Conservation (phyloP, 2,329 filamentous ascomycete genomes). For the Westerdykella ornata region DNA sequence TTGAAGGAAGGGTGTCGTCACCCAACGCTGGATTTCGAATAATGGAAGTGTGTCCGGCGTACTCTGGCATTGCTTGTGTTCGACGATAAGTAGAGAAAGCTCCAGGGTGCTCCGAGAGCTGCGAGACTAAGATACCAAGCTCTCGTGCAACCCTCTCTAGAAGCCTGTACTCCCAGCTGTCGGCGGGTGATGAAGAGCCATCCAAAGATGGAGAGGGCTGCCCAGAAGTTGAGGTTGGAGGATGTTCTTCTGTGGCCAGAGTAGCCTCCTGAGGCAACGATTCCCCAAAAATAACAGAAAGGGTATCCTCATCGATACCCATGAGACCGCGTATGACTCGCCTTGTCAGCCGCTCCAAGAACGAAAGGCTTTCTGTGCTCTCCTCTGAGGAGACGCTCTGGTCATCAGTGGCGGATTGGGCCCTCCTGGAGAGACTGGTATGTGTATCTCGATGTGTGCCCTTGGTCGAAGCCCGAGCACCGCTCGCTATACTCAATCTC, state of each 20-base stretch:
- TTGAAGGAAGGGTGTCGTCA: constrained; percentile 21
- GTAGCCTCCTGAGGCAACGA: constrained; percentile 49
- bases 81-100: constrained; percentile 77
- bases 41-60: constrained; percentile 66
- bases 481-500: constrained; percentile 54
- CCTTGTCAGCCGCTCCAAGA: constrained; percentile 75
- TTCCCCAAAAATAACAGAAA: constrained; percentile 85
- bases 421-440: constrained; percentile 1
- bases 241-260: constrained; percentile 14
- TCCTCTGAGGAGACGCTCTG: constrained; percentile 36
- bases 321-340: constrained; percentile 84
- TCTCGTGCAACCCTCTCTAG: constrained; percentile 81
- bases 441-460: constrained; percentile 11
- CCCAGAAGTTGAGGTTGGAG: constrained; percentile 3
- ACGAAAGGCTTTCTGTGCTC: constrained; percentile 54
- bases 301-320: constrained; percentile 77
- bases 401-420: constrained; percentile 12
- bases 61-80: constrained; percentile 55
- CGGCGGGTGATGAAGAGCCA: constrained; percentile 30
- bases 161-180: constrained; percentile 66
- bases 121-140: constrained; percentile 74
- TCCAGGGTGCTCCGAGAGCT: constrained; percentile 77
- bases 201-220: constrained; percentile 10
- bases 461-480: constrained; percentile 29
- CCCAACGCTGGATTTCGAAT: constrained; percentile 15